phyloP scores from a whole-genome alignment of 257 asterid species.

The Orobanche coerulescens region DNA sequence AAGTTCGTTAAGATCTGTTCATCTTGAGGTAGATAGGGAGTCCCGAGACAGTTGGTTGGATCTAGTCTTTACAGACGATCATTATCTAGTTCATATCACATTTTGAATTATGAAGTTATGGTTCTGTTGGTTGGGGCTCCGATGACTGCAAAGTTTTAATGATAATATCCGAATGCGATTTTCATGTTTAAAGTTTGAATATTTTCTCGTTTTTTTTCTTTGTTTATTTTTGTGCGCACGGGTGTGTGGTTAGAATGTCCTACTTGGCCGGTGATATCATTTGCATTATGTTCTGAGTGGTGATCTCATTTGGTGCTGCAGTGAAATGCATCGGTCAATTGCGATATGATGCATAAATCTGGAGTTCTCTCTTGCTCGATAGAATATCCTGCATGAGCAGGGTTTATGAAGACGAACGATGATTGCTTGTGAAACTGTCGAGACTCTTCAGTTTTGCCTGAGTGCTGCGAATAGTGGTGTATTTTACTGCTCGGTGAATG shows the following conservation, averaged over 20 bases:
- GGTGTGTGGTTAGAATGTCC: background rate
- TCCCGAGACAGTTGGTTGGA: background rate
- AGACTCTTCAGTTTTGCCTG: constrained; percentile 31
- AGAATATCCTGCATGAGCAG: constrained; percentile 36
- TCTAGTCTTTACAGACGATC: background rate
- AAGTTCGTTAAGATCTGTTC: background rate
- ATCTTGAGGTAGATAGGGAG: background rate
- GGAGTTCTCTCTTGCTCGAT: constrained; percentile 34
- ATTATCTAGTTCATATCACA: background rate
- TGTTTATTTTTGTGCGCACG: background rate
- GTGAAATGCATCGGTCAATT: constrained; percentile 34
- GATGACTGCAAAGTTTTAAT: background rate
- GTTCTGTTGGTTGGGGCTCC: background rate
- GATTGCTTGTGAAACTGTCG: constrained; percentile 35
- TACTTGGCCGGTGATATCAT: background rate
- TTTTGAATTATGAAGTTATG: background rate
- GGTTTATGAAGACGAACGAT: constrained; percentile 29
- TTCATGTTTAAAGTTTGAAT: background rate
- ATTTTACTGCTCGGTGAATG: constrained; percentile 45
- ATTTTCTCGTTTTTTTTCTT: background rate
- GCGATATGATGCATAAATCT: constrained; percentile 36
- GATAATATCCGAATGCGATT: background rate
- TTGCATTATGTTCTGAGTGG: constrained; percentile 3
- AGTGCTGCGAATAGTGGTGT: constrained; percentile 35
- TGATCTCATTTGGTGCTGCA: constrained; percentile 25